phyloP scores from a whole-genome alignment of 805 yeast genomes.

The Kodamaea kakaduensis region DNA sequence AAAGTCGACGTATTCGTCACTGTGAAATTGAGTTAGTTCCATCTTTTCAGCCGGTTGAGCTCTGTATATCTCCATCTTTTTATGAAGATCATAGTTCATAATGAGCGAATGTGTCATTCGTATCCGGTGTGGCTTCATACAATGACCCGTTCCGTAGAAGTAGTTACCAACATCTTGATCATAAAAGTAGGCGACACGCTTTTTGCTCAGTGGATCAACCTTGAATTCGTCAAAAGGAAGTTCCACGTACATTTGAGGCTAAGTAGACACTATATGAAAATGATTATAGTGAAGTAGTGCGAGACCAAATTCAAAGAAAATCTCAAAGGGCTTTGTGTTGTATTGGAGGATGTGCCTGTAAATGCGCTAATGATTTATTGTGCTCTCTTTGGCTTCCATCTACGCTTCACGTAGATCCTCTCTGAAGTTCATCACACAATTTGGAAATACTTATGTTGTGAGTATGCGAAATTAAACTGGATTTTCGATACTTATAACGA shows the following conservation, averaged over 20 bases:
- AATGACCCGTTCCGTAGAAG: constrained; percentile 29
- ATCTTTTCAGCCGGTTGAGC: constrained; percentile 27
- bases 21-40: constrained; percentile 24
- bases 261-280: too few relatives aligned
- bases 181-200: constrained; percentile 26
- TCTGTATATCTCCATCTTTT: constrained; percentile 27
- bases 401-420: too few relatives aligned
- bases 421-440: too few relatives aligned
- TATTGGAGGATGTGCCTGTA: too few relatives aligned
- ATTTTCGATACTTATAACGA: too few relatives aligned
- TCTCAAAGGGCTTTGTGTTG: too few relatives aligned
- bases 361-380: too few relatives aligned
- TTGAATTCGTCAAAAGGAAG: constrained; percentile 27
- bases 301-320: too few relatives aligned
- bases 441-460: too few relatives aligned
- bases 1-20: constrained; percentile 20
- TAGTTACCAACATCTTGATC: constrained; percentile 28
- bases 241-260: constrained; percentile 19
- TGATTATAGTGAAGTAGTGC: too few relatives aligned
- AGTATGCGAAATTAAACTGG: too few relatives aligned
- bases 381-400: too few relatives aligned
- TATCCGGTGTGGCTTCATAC: constrained; percentile 28
- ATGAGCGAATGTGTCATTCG: constrained; percentile 28
- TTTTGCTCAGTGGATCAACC: constrained; percentile 19
- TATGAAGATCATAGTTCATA: constrained; percentile 28